Percentiles rank a stretch among this genome's conserved stretches.
Conservation (phyloP, 1,139 yeast genomes). For the Saccharomyces pastorianus region DNA sequence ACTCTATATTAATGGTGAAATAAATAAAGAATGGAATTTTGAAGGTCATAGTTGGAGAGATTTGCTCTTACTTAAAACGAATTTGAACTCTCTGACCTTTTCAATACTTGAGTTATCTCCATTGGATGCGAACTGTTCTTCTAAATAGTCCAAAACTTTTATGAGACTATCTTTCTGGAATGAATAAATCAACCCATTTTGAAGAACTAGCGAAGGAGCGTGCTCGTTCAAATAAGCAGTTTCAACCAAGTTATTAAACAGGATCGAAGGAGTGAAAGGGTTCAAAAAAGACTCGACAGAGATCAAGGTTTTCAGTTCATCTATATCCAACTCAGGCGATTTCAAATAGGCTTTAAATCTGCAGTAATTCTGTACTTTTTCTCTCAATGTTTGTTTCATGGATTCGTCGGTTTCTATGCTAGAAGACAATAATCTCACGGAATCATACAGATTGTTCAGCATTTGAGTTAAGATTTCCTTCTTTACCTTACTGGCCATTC, state of each 20-base stretch:
- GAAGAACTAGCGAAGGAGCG: constrained; percentile 12
- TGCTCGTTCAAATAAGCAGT: constrained; percentile 21
- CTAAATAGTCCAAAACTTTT: constrained; percentile 14
- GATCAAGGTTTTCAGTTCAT: constrained; percentile 18
- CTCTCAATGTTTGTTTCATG: constrained; percentile 6
- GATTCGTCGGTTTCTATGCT: constrained; percentile 4
- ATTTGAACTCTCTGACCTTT: constrained; percentile 13
- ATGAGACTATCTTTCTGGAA: constrained; percentile 15
- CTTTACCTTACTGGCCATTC: constrained; percentile 11
- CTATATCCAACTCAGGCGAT: constrained; percentile 13
- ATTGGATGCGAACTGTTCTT: constrained; percentile 10
- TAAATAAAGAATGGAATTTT: not conserved
- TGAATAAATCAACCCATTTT: constrained; percentile 17
- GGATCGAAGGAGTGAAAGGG: constrained; percentile 16
- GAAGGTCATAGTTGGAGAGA: not conserved
- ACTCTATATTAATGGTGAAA: constrained; percentile 8
- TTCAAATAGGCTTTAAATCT: constrained; percentile 23
- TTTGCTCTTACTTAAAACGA: constrained; percentile 2
- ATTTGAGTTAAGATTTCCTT: constrained; percentile 23
- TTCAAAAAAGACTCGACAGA: constrained; percentile 19
- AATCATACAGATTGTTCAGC: constrained; percentile 25
- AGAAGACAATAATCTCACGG: constrained; percentile 15
- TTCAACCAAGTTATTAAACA: constrained; percentile 29
- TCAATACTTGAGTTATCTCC: constrained; percentile 11
- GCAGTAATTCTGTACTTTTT: constrained; percentile 22